Evolutionary conservation across 2,329 filamentous ascomycete species (phyloP).

Genomic region (Clarireedia homoeocarpa): DNA sequence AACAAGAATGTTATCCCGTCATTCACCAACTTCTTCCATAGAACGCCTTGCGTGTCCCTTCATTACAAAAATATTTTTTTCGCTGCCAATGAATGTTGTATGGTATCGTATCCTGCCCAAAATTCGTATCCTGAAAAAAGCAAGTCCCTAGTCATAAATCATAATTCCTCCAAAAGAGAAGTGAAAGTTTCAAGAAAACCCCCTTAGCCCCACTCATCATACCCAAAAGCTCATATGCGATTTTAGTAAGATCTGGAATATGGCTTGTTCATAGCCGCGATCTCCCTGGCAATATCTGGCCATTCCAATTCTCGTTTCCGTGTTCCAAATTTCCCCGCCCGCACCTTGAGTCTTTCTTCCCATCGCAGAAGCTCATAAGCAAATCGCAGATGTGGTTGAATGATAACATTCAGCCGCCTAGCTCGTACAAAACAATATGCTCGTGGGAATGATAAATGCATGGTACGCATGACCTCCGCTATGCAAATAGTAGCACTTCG

Average conservation of each 20-base stretch:
- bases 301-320: constrained; percentile 80
- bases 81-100: no score
- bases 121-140: no score
- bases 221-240: background rate
- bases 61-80: no score
- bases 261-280: constrained; percentile 91
- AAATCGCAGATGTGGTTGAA: constrained; percentile 92
- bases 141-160: no score
- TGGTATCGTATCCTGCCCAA: no score
- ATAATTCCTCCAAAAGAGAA: no score
- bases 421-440: constrained; percentile 97
- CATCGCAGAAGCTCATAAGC: constrained; percentile 93
- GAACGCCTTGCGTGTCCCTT: no score
- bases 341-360: constrained; percentile 65
- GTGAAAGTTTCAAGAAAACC: background rate
- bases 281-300: constrained; percentile 79
- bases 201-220: background rate
- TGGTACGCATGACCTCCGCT: constrained; percentile 88
- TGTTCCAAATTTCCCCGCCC: constrained; percentile 32
- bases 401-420: constrained; percentile 89
- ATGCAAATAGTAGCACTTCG: constrained; percentile 96
- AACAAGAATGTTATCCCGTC: no score
- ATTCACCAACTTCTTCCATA: no score
- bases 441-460: constrained; percentile 75
- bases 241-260: constrained; percentile 56